These are phyloP conservation scores for Claviceps digitariae DNA, from an alignment of 2,329 filamentous ascomycete species.

Conservation along the genomic window DNA sequence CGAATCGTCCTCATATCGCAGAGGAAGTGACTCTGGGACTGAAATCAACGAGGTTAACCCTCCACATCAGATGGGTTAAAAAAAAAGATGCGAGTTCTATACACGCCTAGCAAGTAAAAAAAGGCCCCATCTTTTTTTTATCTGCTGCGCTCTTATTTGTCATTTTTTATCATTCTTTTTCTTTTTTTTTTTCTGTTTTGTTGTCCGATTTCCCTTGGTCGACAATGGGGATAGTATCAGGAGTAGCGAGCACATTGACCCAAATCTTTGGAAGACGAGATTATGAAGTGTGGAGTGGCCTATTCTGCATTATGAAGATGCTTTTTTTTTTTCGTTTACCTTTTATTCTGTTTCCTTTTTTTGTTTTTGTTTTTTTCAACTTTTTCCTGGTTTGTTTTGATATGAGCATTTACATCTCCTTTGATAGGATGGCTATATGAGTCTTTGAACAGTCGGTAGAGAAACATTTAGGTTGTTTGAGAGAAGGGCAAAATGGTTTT, in stretches of 20 bases:
- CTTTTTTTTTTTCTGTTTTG: not conserved
- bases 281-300: not conserved
- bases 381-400: not conserved
- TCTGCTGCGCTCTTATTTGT: not conserved
- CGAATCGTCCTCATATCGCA: slow-evolving; percentile 13
- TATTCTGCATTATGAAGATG: not conserved
- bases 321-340: not conserved
- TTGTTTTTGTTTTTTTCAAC: not conserved
- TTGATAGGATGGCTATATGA: not conserved
- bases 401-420: not conserved
- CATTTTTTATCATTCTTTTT: not conserved
- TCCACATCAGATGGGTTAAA: slow-evolving; percentile 8
- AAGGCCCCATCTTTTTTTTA: not conserved
- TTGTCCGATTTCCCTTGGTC: not conserved
- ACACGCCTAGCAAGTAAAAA: not conserved
- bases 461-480: slow-evolving; percentile 1
- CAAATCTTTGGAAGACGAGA: not conserved
- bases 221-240: not conserved
- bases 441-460: slow-evolving; percentile 4
- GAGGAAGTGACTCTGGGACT: slow-evolving; percentile 24
- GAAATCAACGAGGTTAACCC: slow-evolving; percentile 21
- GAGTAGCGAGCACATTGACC: not conserved
- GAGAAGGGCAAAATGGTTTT: not conserved
- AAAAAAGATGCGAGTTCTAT: not conserved
- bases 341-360: not conserved